These are phyloP conservation scores for Secale cereale DNA, from an alignment of 176 grass and related monocot genomes.

Conservation along the genomic window DNA sequence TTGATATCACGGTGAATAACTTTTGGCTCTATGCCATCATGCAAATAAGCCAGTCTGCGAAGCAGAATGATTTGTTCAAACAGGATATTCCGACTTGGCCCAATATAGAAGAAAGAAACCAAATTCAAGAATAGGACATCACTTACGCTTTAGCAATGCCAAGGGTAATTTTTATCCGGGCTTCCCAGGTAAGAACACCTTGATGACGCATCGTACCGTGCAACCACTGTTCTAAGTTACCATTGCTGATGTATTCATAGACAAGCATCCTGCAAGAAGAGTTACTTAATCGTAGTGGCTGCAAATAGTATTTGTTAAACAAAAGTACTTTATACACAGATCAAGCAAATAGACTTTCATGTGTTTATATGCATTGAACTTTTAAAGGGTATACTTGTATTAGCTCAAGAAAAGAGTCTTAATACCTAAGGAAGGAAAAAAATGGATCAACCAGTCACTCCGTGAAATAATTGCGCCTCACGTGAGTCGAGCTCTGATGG, in stretches of 20 bases:
- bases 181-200: conserved; percentile 27
- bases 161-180: conserved; percentile 13
- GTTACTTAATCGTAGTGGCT: conserved; percentile 1
- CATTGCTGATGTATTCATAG: conserved; percentile 14
- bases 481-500: too few species aligned
- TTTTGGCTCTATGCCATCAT: conserved; percentile 23
- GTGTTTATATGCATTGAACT: neutral
- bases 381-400: neutral
- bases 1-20: conserved; percentile 25
- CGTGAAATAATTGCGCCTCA: too few species aligned
- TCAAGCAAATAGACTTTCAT: neutral
- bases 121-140: conserved; percentile 10
- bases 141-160: conserved; percentile 16
- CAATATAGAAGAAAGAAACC: neutral
- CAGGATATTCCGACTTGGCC: neutral
- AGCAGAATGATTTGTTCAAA: neutral
- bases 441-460: too few species aligned
- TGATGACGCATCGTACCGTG: conserved; percentile 8
- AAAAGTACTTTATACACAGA: neutral
- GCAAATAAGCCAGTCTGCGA: conserved; percentile 16
- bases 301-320: neutral
- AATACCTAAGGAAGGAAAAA: neutral
- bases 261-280: conserved; percentile 19
- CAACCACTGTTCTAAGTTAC: conserved; percentile 21
- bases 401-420: neutral